These are phyloP conservation scores for Penicillium janthinellum DNA, from an alignment of 2,329 filamentous ascomycete species.

Conservation along the genomic window DNA sequence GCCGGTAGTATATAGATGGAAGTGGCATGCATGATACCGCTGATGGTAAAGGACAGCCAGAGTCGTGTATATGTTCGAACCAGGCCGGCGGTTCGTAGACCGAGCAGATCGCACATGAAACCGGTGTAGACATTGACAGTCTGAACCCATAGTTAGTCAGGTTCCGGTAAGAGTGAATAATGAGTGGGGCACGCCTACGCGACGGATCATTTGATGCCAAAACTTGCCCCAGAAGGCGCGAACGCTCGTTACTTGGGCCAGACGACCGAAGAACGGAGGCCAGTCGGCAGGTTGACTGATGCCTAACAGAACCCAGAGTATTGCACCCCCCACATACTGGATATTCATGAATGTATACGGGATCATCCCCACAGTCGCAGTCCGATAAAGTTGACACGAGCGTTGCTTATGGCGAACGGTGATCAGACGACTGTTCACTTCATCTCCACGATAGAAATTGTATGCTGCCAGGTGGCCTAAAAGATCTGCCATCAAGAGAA, in stretches of 20 bases:
- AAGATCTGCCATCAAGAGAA: background rate
- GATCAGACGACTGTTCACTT: background rate
- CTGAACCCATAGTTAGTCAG: background rate
- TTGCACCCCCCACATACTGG: background rate
- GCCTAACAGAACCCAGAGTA: background rate
- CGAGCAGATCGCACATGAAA: background rate
- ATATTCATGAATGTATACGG: background rate
- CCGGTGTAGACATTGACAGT: background rate
- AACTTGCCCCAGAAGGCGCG: background rate
- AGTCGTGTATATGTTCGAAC: background rate
- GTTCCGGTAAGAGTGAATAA: background rate
- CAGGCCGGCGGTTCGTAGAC: background rate
- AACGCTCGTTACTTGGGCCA: background rate
- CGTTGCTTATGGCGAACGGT: background rate
- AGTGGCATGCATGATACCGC: background rate
- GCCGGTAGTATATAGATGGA: background rate
- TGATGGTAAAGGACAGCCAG: background rate
- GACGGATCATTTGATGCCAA: background rate
- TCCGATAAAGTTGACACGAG: background rate
- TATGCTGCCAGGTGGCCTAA: background rate
- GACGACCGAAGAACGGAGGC: background rate
- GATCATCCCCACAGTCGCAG: background rate
- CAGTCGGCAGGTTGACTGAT: background rate
- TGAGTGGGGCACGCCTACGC: background rate
- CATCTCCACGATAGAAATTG: background rate